Conservation (phyloP, 2,329 filamentous ascomycete genomes). For the Calonectria hawksworthii region DNA sequence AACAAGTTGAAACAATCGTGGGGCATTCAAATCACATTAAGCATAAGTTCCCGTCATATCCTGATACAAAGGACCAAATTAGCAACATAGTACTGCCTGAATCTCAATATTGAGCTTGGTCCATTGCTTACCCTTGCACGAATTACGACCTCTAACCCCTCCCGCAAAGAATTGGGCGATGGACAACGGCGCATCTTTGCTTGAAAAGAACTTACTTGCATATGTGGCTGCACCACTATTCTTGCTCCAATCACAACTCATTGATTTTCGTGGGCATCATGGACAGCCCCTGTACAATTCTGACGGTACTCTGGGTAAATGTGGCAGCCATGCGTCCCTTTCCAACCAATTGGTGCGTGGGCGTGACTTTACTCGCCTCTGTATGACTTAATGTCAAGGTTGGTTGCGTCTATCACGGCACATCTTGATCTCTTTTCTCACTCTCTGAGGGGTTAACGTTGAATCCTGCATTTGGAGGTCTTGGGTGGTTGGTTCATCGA, state of each 20-base stretch:
- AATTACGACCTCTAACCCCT: too few relatives aligned
- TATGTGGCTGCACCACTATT: too few relatives aligned
- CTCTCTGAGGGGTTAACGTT: not conserved
- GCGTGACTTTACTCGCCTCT: not conserved
- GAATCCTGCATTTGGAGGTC: not conserved
- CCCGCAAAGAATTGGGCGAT: not conserved
- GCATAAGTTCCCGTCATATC: not conserved
- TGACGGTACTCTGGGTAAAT: not conserved
- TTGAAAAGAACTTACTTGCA: not conserved
- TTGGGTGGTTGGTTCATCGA: not conserved
- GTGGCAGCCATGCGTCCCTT: not conserved
- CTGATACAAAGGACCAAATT: not conserved
- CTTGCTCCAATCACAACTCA: not conserved
- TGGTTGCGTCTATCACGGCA: not conserved
- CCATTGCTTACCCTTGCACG: not conserved
- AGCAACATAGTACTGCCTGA: not conserved
- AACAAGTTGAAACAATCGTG: slow-evolving; percentile 1
- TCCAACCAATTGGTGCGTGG: not conserved
- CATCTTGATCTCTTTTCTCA: not conserved
- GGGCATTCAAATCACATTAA: not conserved
- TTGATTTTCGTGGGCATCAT: not conserved
- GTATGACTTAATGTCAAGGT: not conserved
- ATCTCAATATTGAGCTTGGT: not conserved
- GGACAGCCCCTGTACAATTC: not conserved
- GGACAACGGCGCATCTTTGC: not conserved